These are phyloP conservation scores for Calonectria ilicicola DNA, from an alignment of 2,329 filamentous ascomycete species.

Conservation along the genomic window DNA sequence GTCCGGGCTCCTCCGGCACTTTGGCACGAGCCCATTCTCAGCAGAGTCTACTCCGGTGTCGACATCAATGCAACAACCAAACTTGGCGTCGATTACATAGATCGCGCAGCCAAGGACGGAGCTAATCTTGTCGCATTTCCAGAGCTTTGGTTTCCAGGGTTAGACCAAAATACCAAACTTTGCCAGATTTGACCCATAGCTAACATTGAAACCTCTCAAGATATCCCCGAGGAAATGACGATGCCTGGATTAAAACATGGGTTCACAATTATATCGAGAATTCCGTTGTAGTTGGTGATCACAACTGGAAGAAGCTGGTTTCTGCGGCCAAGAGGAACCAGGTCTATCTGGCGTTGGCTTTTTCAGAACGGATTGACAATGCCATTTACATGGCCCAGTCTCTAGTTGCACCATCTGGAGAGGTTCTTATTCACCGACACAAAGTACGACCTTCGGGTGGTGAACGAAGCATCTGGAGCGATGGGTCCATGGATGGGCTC, in stretches of 20 bases:
- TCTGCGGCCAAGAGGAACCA: background rate
- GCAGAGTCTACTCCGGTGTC: constrained; percentile 4
- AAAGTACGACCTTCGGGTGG: constrained; percentile 12
- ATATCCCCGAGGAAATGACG: constrained; percentile 9
- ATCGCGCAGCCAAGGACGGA: background rate
- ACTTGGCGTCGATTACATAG: constrained; percentile 5
- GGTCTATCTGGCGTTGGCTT: constrained; percentile 2
- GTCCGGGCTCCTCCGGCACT: constrained; percentile 11
- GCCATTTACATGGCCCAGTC: constrained; percentile 15
- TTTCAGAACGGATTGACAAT: background rate
- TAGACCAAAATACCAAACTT: background rate
- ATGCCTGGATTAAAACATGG: constrained; percentile 11
- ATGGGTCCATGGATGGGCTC: background rate
- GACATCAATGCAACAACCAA: constrained; percentile 10
- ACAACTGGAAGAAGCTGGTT: constrained; percentile 6
- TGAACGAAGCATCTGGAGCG: constrained; percentile 14
- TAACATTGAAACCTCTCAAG: background rate
- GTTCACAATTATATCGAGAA: constrained; percentile 7
- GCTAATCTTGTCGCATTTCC: constrained; percentile 12
- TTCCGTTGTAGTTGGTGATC: constrained; percentile 1
- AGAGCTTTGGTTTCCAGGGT: constrained; percentile 11
- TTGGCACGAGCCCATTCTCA: constrained; percentile 8
- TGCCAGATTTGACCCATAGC: background rate
- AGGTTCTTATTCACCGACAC: constrained; percentile 13
- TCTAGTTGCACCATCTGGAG: background rate